Conservation (phyloP, 257 asterid species). For the Solanum chilense region DNA sequence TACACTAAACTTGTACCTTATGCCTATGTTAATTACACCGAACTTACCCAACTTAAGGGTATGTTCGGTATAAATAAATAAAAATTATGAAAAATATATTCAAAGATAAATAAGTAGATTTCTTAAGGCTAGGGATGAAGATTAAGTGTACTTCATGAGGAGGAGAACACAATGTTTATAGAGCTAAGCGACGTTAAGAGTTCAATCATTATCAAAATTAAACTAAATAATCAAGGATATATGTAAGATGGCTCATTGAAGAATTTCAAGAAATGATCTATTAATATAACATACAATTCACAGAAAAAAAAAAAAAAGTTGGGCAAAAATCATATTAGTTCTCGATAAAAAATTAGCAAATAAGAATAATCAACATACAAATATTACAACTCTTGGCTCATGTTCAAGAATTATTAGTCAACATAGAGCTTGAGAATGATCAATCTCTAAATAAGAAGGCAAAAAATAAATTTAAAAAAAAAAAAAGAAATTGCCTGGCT, state of each 20-base stretch:
- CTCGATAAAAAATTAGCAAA: background rate
- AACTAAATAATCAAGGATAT: background rate
- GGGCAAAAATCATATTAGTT: background rate
- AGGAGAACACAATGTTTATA: background rate
- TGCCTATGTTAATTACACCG: background rate
- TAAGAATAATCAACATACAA: background rate
- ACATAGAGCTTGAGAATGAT: background rate
- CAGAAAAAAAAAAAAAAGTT: background rate
- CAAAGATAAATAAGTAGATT: background rate
- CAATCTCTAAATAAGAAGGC: background rate
- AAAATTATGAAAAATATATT: background rate
- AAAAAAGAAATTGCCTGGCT: background rate
- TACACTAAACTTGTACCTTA: too few relatives aligned
- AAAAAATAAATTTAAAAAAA: background rate
- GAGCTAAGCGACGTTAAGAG: background rate
- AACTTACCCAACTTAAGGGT: background rate
- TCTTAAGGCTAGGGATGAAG: background rate
- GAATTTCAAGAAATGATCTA: background rate
- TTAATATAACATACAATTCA: background rate
- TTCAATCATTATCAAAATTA: background rate
- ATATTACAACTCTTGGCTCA: background rate
- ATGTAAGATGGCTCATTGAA: background rate
- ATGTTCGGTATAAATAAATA: background rate
- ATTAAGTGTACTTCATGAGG: background rate
- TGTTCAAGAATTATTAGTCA: background rate